Conservation (phyloP, 108 stramenopile species). For the Fragilaria radians region DNA sequence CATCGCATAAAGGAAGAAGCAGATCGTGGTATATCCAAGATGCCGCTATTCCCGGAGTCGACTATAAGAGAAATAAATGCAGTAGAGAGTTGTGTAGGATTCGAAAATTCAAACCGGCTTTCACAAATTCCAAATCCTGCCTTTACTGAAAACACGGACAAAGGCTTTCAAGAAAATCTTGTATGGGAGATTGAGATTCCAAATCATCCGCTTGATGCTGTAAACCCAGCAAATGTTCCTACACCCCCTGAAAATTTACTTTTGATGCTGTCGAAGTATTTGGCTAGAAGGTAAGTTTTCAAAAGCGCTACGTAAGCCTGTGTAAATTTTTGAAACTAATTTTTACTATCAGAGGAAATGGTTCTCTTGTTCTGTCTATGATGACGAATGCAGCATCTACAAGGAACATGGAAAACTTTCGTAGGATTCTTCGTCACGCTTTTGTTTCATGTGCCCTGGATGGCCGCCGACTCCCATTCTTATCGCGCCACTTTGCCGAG, state of each 20-base stretch:
- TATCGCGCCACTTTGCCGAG: conserved; percentile 40
- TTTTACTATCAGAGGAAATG: background rate
- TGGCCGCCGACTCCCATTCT: conserved; percentile 57
- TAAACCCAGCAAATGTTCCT: conserved; percentile 5
- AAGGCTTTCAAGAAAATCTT: too few relatives aligned
- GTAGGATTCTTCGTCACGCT: conserved; percentile 41
- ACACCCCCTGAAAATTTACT: too few relatives aligned
- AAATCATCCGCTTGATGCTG: conserved; percentile 7
- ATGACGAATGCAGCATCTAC: background rate
- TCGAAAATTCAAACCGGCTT: too few relatives aligned
- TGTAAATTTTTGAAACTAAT: conserved; percentile 30
- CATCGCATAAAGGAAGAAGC: conserved; percentile 15
- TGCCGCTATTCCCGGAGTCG: background rate
- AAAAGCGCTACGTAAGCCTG: conserved; percentile 31
- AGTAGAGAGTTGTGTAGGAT: too few relatives aligned
- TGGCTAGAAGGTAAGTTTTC: conserved; percentile 22
- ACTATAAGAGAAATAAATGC: too few relatives aligned
- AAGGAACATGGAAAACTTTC: conserved; percentile 16
- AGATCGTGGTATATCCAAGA: conserved; percentile 13
- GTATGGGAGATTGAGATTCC: too few relatives aligned
- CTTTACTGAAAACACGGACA: too few relatives aligned
- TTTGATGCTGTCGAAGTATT: too few relatives aligned
- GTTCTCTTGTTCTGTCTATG: background rate
- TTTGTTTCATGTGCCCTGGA: conserved; percentile 62
- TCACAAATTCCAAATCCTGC: too few relatives aligned